Evolutionary conservation across 2,329 filamentous ascomycete species (phyloP), one percentile per base, ranked within the genome.

Genomic region (Sclerotinia borealis): DNA sequence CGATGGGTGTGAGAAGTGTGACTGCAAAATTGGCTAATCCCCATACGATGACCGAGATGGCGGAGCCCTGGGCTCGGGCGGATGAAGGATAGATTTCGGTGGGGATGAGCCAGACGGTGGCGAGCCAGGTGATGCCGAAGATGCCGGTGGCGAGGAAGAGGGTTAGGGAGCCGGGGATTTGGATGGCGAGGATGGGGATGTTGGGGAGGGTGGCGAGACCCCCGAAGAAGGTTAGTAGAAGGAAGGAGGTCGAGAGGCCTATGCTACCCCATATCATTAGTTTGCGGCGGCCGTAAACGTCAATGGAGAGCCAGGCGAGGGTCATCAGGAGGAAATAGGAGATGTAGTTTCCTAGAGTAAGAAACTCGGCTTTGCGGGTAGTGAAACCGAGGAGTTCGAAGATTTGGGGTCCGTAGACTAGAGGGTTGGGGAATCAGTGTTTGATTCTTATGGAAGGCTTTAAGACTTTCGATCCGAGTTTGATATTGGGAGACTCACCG

Each of bases 31-130:
- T 71, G 0, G 68, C 68, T 77, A 87, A 74, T 80, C 88, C 90
- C 74, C 86, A 87, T 7, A 81, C 81, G 64, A 81, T 84, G 0
- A 85, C 88, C 0, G 84, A 85, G 2, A 88, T 76, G 1, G 85
- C 85, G 0, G 87, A 85, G 39, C 87, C 88, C 72, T 89, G 90
- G 3, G 86, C 85, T 8, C 86, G 78, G 0, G 84, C 75, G 0
- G 79, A 80, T 1, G 80, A 81, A 0, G 85, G 84, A 49, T 89
- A 89, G n/a, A 91, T 85, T 65, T 91, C 84, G 36, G 80, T 78
- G 0, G 80, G 78, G 62, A 79, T 73, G 0, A 86, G 75, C 83
- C 84, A 86, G 22, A 83, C 78, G 1, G 84, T 83, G 1, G 82
- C 76, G 2, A 86, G 76, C 84, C 83, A 86, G 29, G 82, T 82